These are phyloP conservation scores for Rhodocollybia butyracea DNA, from an alignment of 768 basidiomycete genomes.

Conservation along the genomic window DNA sequence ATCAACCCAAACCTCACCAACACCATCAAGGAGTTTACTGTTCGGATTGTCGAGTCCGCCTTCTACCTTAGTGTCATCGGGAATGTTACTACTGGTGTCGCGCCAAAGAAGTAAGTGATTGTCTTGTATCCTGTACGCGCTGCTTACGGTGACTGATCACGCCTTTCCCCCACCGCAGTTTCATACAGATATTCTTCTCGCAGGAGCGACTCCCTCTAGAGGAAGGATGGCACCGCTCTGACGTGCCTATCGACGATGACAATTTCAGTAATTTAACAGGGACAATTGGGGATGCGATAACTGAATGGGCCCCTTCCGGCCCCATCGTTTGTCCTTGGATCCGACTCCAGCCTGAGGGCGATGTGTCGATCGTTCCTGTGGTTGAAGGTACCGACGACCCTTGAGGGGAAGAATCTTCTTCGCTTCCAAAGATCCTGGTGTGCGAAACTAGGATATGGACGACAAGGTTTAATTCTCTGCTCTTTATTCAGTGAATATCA, in stretches of 20 bases:
- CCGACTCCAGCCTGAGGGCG: no score
- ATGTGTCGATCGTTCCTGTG: no score
- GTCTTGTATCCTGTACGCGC: constrained; percentile 12
- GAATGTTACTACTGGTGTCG: no score
- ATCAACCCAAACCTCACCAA: constrained; percentile 10
- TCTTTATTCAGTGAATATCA: no score
- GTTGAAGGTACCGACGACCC: no score
- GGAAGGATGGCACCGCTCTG: constrained; percentile 15
- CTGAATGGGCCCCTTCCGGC: background rate
- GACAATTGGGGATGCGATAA: background rate
- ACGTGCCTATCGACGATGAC: constrained; percentile 6
- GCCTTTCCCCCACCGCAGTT: constrained; percentile 1
- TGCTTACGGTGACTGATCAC: constrained; percentile 11
- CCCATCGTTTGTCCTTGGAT: no score
- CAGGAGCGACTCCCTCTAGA: constrained; percentile 17
- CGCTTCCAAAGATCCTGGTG: no score
- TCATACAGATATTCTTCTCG: constrained; percentile 16
- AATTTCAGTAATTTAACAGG: background rate
- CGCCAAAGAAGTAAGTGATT: no score
- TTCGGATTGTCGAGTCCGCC: constrained; percentile 10
- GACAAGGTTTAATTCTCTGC: no score
- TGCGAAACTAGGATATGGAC: no score
- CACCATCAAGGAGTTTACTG: constrained; percentile 11
- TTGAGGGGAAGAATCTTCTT: no score
- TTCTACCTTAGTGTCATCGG: no score